These are phyloP conservation scores for Sphaerostilbella broomeana DNA, from an alignment of 2,329 filamentous ascomycete species.

Conservation along the genomic window DNA sequence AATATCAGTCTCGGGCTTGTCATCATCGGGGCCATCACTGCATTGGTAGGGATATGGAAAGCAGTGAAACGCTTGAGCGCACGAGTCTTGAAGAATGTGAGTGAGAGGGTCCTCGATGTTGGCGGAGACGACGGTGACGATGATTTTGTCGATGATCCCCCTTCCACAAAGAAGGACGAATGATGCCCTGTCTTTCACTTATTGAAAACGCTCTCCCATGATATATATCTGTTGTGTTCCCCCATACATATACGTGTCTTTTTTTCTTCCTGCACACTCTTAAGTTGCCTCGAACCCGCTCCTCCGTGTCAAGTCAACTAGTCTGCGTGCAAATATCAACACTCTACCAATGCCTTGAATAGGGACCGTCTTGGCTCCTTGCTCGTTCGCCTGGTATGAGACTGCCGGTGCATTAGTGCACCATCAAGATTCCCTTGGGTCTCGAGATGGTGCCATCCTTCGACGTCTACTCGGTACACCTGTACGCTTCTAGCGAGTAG, in stretches of 20 bases:
- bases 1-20: constrained; percentile 76
- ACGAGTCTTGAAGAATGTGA: constrained; percentile 66
- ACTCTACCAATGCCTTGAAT: constrained; percentile 37
- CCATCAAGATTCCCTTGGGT: constrained; percentile 23
- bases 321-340: constrained; percentile 88
- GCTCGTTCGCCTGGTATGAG: constrained; percentile 25
- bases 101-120: constrained; percentile 80
- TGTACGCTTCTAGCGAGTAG: constrained; percentile 24
- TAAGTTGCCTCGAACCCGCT: constrained; percentile 83
- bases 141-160: constrained; percentile 39
- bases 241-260: constrained; percentile 7
- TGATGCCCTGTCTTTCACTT: too few relatives aligned
- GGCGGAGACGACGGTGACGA: constrained; percentile 52
- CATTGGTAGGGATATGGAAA: constrained; percentile 80
- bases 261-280: constrained; percentile 65
- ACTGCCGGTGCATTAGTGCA: constrained; percentile 23
- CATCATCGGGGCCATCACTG: constrained; percentile 70
- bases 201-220: background rate
- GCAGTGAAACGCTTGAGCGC: constrained; percentile 68
- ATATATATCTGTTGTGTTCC: background rate
- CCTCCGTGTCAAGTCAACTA: constrained; percentile 84
- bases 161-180: constrained; percentile 33
- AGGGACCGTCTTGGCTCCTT: constrained; percentile 45
- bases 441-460: constrained; percentile 17
- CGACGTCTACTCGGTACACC: constrained; percentile 31